Evolutionary conservation across 176 grass and related monocot species (phyloP).

Genomic region (Zizania latifolia): DNA sequence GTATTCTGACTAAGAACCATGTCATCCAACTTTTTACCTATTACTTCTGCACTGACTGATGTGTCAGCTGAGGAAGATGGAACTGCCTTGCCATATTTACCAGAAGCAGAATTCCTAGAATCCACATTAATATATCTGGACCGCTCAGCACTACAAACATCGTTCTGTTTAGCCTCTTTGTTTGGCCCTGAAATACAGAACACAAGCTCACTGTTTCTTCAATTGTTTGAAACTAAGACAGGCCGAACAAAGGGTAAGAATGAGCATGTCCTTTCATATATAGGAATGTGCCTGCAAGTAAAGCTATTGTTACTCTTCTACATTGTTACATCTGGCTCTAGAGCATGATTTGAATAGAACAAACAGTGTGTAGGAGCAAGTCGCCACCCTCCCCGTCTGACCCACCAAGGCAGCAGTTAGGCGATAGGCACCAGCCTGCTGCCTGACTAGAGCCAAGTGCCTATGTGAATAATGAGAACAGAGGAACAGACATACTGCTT

Average conservation of each 20-base stretch:
- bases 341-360: slow-evolving; percentile 6
- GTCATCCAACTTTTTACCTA: slow-evolving; percentile 47
- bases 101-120: slow-evolving; percentile 25
- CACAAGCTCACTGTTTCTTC: slow-evolving; percentile 54
- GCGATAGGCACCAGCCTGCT: background rate
- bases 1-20: slow-evolving; percentile 32
- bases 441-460: background rate
- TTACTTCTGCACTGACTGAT: slow-evolving; percentile 39
- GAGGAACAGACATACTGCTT: background rate
- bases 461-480: background rate
- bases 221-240: slow-evolving; percentile 47
- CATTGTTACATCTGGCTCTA: slow-evolving; percentile 21
- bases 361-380: background rate
- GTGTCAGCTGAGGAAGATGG: slow-evolving; percentile 35
- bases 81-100: slow-evolving; percentile 11
- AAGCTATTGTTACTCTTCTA: slow-evolving; percentile 44
- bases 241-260: slow-evolving; percentile 35
- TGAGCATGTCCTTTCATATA: slow-evolving; percentile 37
- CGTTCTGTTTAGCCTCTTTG: slow-evolving; percentile 24
- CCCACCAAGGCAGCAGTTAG: too few species aligned
- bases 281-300: slow-evolving; percentile 48
- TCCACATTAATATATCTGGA: background rate
- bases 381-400: too few species aligned
- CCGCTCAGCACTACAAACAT: slow-evolving; percentile 8
- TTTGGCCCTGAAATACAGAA: slow-evolving; percentile 61